Conservation (phyloP, 768 basidiomycete genomes). For the Suillus alpinus region DNA sequence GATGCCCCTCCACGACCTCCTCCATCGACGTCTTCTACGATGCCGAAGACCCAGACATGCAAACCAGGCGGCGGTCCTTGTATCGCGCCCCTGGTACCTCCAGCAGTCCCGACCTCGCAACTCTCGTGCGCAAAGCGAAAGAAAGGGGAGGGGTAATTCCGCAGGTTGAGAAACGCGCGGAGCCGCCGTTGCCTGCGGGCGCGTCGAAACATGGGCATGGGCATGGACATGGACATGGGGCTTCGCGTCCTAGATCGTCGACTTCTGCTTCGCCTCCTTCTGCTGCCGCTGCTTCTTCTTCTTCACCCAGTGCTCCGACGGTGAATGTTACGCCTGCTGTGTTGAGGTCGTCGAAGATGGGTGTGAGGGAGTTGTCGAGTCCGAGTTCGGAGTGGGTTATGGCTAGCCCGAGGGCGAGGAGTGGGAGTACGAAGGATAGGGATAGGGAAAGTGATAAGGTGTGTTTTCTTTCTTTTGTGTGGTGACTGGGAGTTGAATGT, state of each 20-base stretch:
- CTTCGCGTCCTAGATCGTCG: slow-evolving; percentile 40
- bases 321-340: slow-evolving; percentile 34
- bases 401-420: slow-evolving; percentile 43
- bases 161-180: slow-evolving; percentile 32
- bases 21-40: slow-evolving; percentile 62
- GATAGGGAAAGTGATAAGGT: slow-evolving; percentile 45
- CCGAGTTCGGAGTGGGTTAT: slow-evolving; percentile 47
- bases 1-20: slow-evolving; percentile 45
- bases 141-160: slow-evolving; percentile 52
- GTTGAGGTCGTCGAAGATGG: slow-evolving; percentile 18
- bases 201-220: not conserved
- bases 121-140: slow-evolving; percentile 80
- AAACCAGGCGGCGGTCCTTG: slow-evolving; percentile 78
- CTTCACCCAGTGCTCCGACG: slow-evolving; percentile 28
- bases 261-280: slow-evolving; percentile 33
- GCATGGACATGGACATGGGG: slow-evolving; percentile 6
- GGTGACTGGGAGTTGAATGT: slow-evolving; percentile 2
- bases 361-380: slow-evolving; percentile 29
- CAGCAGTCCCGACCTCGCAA: slow-evolving; percentile 89
- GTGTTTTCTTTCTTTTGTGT: slow-evolving; percentile 15
- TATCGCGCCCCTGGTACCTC: slow-evolving; percentile 88
- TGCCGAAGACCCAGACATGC: slow-evolving; percentile 62
- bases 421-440: slow-evolving; percentile 35
- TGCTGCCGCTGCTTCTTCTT: slow-evolving; percentile 8
- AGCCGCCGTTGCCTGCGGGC: slow-evolving; percentile 42